These are phyloP conservation scores for Sordariomycetes sp. DNA, from an alignment of 2,329 filamentous ascomycete genomes.

Conservation along the genomic window DNA sequence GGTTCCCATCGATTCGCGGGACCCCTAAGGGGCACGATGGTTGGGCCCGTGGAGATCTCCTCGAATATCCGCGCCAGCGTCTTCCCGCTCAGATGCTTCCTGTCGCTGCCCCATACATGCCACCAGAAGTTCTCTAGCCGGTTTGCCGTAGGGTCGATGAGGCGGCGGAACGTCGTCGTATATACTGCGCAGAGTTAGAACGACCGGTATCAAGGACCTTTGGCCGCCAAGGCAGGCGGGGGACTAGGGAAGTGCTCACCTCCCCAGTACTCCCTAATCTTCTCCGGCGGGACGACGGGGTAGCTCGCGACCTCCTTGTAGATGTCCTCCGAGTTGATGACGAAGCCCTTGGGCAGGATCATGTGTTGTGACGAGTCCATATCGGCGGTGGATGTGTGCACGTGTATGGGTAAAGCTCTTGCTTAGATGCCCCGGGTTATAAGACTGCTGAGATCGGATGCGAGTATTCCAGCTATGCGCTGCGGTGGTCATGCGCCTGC, in stretches of 20 bases:
- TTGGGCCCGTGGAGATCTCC: slow-evolving; percentile 43
- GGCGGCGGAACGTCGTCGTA: slow-evolving; percentile 42
- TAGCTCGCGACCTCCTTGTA: slow-evolving; percentile 41
- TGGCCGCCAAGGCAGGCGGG: slow-evolving; percentile 7
- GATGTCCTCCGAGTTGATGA: slow-evolving; percentile 36
- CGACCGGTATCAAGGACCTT: slow-evolving; percentile 3
- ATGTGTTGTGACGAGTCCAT: slow-evolving; percentile 24
- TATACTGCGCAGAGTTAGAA: slow-evolving; percentile 30
- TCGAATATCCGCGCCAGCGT: slow-evolving; percentile 41
- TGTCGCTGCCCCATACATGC: slow-evolving; percentile 49
- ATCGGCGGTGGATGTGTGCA: neutral
- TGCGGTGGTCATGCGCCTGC: neutral
- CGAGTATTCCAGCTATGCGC: neutral
- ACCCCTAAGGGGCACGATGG: slow-evolving; percentile 39
- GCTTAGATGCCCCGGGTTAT: neutral
- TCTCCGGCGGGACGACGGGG: slow-evolving; percentile 33
- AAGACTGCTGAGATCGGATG: neutral
- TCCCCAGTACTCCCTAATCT: slow-evolving; percentile 43
- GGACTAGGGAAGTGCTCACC: slow-evolving; percentile 23
- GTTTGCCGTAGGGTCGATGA: slow-evolving; percentile 47
- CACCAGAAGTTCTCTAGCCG: slow-evolving; percentile 54
- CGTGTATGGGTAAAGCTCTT: neutral
- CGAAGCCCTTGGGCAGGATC: slow-evolving; percentile 43
- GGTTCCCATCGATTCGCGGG: slow-evolving; percentile 40
- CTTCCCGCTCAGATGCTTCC: slow-evolving; percentile 35